Evolutionary conservation across 192 early-diverging fungal species (phyloP).

Genomic region (Kappamyces sp.): DNA sequence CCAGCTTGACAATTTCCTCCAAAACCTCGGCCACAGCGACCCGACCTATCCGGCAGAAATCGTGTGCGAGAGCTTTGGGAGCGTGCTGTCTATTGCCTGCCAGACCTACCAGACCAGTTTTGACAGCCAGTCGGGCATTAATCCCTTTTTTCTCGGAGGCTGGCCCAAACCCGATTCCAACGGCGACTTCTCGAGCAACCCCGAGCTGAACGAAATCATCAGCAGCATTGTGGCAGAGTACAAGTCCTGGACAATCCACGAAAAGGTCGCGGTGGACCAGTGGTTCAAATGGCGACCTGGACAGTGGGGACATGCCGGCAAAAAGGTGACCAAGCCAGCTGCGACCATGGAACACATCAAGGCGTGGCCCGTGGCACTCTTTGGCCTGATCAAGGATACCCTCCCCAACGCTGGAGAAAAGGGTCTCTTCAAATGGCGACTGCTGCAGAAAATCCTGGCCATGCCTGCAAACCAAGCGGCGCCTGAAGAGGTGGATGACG

Average conservation of each 20-base stretch:
- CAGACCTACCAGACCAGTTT: conserved; percentile 32
- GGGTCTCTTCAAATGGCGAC: conserved; percentile 20
- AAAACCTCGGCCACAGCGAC: conserved; percentile 37
- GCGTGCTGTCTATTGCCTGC: conserved; percentile 44
- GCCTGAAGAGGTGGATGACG: conserved; percentile 14
- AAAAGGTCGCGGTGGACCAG: conserved; percentile 35
- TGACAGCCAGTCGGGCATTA: not conserved
- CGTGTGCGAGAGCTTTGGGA: conserved; percentile 29
- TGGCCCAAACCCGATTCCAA: too few species aligned
- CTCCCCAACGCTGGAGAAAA: not conserved
- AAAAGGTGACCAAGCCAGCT: not conserved
- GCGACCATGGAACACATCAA: conserved; percentile 23
- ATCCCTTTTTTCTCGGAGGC: too few species aligned
- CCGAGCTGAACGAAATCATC: not conserved
- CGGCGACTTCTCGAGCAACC: too few species aligned
- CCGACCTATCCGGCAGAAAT: conserved; percentile 15
- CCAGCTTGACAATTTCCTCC: conserved; percentile 71
- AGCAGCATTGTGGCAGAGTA: conserved; percentile 10
- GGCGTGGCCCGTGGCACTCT: conserved; percentile 47
- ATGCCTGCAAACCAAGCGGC: not conserved
- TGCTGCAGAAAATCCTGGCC: conserved; percentile 20
- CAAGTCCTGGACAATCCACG: conserved; percentile 24
- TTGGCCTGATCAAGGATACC: conserved; percentile 31
- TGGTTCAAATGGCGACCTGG: conserved; percentile 50
- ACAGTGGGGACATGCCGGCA: conserved; percentile 20